Base-by-base conservation (phyloP, 1,139 yeast genomes). In the Yamadazyma kanchanaburiensis region DNA sequence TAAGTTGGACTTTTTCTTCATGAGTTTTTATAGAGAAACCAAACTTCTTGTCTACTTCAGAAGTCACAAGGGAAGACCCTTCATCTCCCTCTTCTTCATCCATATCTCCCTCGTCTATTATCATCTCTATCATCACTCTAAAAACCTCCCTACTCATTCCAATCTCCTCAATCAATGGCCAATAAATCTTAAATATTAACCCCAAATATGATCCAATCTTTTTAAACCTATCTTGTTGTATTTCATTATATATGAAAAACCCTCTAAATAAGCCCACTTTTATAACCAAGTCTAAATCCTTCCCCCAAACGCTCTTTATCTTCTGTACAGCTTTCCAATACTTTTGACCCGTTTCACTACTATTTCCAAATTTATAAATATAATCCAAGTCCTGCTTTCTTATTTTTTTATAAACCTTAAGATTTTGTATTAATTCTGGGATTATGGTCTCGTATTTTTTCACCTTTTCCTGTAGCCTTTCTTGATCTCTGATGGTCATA, bases 371-470 rank as follows among this genome's bases (percentile, higher is more conserved):
- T 31, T 66, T 67, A 33, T 57, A 56, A 6, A 53, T 40, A 20
- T 48, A 53, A 21, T 60, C 54, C 23, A 73, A 50, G 39, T 75
- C 68, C 12, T 58, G 58, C 39, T 79, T 71, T 22, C 84, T 53
- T 12, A 74, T 49, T 37, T 50, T 55, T 40, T 57, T 66, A 40
- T 50, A 61, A 2, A 39, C 39, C 45, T 58, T 66, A 35, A 58
- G 47, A 34, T 43, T 50, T 8, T 18, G 22, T 11, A 40, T 27
- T 3, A 45, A 24, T 15, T 31, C 37, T n/a, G 26, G 18, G 9
- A 30, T 24, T 4, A 23, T 12, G 3, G 22, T 24, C 14, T 26
- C 19, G 16, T 27, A 26, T 3, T 7, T 8, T 11, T 31, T 33
- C 3, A 36, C 25, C 12, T 28, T 22, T 1, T 26, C 33, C 11